Evolutionary conservation across 2,329 filamentous ascomycete species (phyloP).

Genomic region (Beauveria pseudobassiana): DNA sequence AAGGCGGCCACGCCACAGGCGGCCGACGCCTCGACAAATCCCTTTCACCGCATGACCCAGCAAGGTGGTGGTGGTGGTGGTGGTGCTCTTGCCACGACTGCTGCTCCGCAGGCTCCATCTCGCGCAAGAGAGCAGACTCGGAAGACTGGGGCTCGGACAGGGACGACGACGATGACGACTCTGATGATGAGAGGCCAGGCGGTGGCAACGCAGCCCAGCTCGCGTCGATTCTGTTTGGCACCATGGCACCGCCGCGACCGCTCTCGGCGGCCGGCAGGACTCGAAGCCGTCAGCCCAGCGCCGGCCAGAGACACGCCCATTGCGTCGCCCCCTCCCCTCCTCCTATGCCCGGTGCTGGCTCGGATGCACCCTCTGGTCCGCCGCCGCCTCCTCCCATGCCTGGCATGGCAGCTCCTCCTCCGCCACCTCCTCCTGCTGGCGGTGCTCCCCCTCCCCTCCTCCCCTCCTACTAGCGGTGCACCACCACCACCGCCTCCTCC

Average conservation of each 20-base stretch:
- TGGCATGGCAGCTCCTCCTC: slow-evolving; percentile 19
- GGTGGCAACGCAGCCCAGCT: slow-evolving; percentile 84
- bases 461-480: slow-evolving; percentile 28
- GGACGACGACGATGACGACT: slow-evolving; percentile 51
- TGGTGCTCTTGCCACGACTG: slow-evolving; percentile 21
- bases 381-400: slow-evolving; percentile 23
- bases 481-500: slow-evolving; percentile 37
- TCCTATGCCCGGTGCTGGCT: slow-evolving; percentile 19
- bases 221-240: slow-evolving; percentile 91
- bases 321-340: slow-evolving; percentile 32
- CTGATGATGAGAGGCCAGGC: slow-evolving; percentile 71
- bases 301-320: slow-evolving; percentile 33
- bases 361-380: slow-evolving; percentile 24
- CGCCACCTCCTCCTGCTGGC: slow-evolving; percentile 25
- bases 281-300: slow-evolving; percentile 33
- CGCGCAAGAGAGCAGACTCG: slow-evolving; percentile 51
- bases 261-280: slow-evolving; percentile 76
- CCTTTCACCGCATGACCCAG: slow-evolving; percentile 81
- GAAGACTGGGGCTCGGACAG: slow-evolving; percentile 77
- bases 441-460: slow-evolving; percentile 29
- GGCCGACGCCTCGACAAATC: slow-evolving; percentile 74
- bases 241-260: slow-evolving; percentile 89
- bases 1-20: slow-evolving; percentile 34
- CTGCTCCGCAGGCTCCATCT: slow-evolving; percentile 43
- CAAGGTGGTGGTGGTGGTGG: slow-evolving; percentile 27